Percentiles rank a stretch among this genome's conserved stretches.
Conservation (phyloP, 805 yeast genomes). For the Zygosaccharomyces siamensis region DNA sequence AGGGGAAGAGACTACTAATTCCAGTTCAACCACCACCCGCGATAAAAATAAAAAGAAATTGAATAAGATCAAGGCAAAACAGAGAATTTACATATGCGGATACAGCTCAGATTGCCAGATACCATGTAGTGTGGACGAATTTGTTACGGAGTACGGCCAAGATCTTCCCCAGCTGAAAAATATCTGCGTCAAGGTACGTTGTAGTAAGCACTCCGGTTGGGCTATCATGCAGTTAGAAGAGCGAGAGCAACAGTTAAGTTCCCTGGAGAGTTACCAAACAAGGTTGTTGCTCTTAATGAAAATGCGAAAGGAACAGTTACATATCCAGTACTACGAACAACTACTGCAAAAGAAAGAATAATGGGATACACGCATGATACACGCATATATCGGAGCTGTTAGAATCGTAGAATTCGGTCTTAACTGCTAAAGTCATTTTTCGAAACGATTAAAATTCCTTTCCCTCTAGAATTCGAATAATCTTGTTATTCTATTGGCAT, state of each 20-base stretch:
- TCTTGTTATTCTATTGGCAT: no score
- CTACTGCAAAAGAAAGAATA: slow-evolving; percentile 7
- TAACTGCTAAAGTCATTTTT: not conserved
- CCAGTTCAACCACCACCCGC: not conserved
- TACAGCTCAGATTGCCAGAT: slow-evolving; percentile 15
- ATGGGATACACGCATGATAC: not conserved
- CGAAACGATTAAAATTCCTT: not conserved
- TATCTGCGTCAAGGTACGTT: slow-evolving; percentile 28
- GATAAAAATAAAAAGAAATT: slow-evolving; percentile 17
- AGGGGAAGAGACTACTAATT: not conserved
- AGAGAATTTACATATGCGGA: slow-evolving; percentile 28
- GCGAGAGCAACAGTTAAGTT: slow-evolving; percentile 21
- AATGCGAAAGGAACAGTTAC: slow-evolving; percentile 28
- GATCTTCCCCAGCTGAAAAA: slow-evolving; percentile 12
- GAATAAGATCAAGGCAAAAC: slow-evolving; percentile 7
- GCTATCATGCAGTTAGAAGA: slow-evolving; percentile 21
- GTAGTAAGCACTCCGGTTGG: slow-evolving; percentile 33
- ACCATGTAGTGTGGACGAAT: slow-evolving; percentile 21
- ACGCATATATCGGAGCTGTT: not conserved
- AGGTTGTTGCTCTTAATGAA: slow-evolving; percentile 23
- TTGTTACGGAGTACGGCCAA: slow-evolving; percentile 12
- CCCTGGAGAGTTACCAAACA: slow-evolving; percentile 23
- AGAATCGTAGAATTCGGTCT: not conserved
- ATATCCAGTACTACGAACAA: slow-evolving; percentile 27
- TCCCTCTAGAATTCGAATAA: not conserved